Evolutionary conservation across 768 basidiomycete species (phyloP).

Genomic region (Chalciporus sphaerocephalus): DNA sequence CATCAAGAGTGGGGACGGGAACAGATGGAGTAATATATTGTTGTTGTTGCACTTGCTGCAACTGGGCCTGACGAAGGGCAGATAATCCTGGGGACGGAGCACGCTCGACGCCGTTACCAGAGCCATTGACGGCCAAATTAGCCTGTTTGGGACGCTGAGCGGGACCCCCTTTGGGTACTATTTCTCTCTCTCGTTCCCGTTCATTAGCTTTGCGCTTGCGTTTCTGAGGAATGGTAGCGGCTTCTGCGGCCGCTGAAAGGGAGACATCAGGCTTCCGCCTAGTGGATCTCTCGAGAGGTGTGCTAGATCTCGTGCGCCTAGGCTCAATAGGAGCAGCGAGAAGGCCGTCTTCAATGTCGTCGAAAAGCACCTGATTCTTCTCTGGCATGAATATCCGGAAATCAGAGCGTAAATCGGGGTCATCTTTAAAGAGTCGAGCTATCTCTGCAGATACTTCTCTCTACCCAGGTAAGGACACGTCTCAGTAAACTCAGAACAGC

Average conservation of each 20-base stretch:
- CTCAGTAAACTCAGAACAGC: not conserved
- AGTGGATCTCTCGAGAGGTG: conserved; percentile 33
- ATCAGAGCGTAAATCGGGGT: conserved; percentile 67
- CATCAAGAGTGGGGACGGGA: conserved; percentile 36
- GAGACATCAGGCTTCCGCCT: conserved; percentile 48
- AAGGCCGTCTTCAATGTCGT: conserved; percentile 37
- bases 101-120: conserved; percentile 18
- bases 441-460: conserved; percentile 68
- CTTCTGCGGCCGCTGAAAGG: conserved; percentile 33
- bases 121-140: conserved; percentile 15
- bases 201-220: conserved; percentile 61
- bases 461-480: conserved; percentile 27
- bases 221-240: conserved; percentile 54
- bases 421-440: conserved; percentile 66
- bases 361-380: conserved; percentile 45
- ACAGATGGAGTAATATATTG: conserved; percentile 17
- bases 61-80: conserved; percentile 20
- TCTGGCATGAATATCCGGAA: conserved; percentile 76
- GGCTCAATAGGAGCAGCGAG: conserved; percentile 24
- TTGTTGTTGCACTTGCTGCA: conserved; percentile 22
- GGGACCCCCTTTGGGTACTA: conserved; percentile 20
- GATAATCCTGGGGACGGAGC: conserved; percentile 20
- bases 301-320: conserved; percentile 35
- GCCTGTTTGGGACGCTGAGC: conserved; percentile 27
- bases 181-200: conserved; percentile 36